Base-by-base conservation (phyloP, 352 stramenopile genomes). In the Globisporangium paroecandrum region DNA sequence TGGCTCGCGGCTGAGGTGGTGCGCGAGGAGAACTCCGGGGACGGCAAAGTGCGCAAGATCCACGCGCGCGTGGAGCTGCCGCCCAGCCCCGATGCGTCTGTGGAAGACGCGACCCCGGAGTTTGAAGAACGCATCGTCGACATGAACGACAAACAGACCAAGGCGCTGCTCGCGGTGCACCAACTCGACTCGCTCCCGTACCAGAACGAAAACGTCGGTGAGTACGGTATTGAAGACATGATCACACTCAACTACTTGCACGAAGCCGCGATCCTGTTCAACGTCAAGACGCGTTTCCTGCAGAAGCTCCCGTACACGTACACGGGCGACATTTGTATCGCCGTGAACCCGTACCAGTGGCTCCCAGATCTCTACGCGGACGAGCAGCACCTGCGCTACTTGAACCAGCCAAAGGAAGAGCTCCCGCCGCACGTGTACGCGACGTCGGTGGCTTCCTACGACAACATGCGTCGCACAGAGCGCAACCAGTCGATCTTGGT, bases 271-370 rank as follows among this genome's bases (percentile, higher is more conserved):
- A 96, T 98, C 64, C 66, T 98, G 20, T 97, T 83, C 73, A 98
- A 97, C 70, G 73, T 98, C 59, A 89, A 93, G 70, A 79, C 75
- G 73, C 82, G 90, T 32, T 97, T 96, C 69, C 74, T 93, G 13
- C 77, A 81, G 47, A 77, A 86, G 27, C 79, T 95, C 36, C 96
- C 97, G 1, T 99, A 99, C 83, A 99, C 96, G 38, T 97, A 97
- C 74, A 98, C 97, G 32, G 95, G 96, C n/a, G 94, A 99, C 58
- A 98, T 99, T 72, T 94, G 98, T 56, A 97, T 99, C 69, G 96
- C 97, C 1, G 89, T 99, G 57, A 99, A 99, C 77, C 97, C 96
- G n/a, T 99, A 98, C 74, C 89, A 96, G 73, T 97, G 89, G 89
- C 82, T 96, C 34, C 79, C 83, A 0, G 85, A 95, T 49, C 74